Evolutionary conservation across 2,329 filamentous ascomycete genomes (phyloP).

Genomic region (Rhynchosporium secalis): DNA sequence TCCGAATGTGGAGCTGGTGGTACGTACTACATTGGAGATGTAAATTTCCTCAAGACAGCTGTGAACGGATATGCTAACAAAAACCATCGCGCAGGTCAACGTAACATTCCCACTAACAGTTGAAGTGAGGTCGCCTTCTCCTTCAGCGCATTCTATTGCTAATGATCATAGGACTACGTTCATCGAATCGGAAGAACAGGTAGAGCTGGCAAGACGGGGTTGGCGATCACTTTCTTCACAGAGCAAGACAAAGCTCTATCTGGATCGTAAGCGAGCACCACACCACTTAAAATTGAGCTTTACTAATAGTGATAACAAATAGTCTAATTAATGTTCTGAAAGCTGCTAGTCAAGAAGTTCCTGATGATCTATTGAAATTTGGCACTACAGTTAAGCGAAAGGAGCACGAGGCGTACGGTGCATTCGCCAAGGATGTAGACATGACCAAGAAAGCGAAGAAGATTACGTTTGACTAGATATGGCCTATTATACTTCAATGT

Average conservation of each 20-base stretch:
- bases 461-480: conserved; percentile 75
- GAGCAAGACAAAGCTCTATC: conserved; percentile 91
- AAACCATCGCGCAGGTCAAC: conserved; percentile 57
- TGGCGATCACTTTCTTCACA: conserved; percentile 92
- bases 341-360: conserved; percentile 87
- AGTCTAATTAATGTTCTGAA: conserved; percentile 93
- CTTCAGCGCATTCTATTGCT: not conserved
- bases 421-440: conserved; percentile 90
- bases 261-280: conserved; percentile 64
- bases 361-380: conserved; percentile 89
- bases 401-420: conserved; percentile 90
- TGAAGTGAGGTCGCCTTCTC: not conserved
- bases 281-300: too few relatives aligned
- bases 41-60: too few relatives aligned
- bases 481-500: not conserved
- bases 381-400: conserved; percentile 99
- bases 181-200: conserved; percentile 96
- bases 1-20: conserved; percentile 86
- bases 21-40: too few relatives aligned
- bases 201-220: conserved; percentile 83
- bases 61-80: too few relatives aligned
- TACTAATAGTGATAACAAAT: not conserved
- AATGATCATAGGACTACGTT: conserved; percentile 78
- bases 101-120: conserved; percentile 40
- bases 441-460: conserved; percentile 83